phyloP scores from a whole-genome alignment of 1,284 basidiomycete species.

The Apiotrichum domesticum region DNA sequence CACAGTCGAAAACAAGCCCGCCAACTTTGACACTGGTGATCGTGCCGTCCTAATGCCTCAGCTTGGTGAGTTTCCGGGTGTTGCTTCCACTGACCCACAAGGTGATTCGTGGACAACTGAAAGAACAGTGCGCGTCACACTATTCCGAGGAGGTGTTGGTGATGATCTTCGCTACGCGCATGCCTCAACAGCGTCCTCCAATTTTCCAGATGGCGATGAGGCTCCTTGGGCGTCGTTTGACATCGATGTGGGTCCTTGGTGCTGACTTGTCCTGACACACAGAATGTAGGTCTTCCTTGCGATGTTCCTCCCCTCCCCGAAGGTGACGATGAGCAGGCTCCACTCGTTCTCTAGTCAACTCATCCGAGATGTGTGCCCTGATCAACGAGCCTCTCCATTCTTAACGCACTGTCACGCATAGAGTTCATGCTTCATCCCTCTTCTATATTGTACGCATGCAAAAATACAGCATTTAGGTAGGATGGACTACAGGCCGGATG shows the following conservation, averaged over 20 bases:
- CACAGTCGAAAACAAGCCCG: constrained; percentile 39
- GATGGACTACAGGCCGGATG: constrained; percentile 38
- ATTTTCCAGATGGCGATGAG: constrained; percentile 10
- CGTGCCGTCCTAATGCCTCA: constrained; percentile 46
- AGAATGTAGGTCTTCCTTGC: constrained; percentile 33
- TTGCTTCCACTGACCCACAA: constrained; percentile 4
- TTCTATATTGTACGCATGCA: too few species aligned
- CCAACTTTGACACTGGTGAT: constrained; percentile 44
- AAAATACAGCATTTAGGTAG: too few species aligned
- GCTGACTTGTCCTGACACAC: constrained; percentile 5
- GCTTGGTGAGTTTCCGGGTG: constrained; percentile 26
- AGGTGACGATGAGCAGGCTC: not conserved
- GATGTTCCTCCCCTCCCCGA: constrained; percentile 20
- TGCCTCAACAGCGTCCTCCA: constrained; percentile 14
- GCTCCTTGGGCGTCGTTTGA: constrained; percentile 37
- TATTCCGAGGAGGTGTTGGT: constrained; percentile 36
- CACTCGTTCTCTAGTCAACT: too few species aligned
- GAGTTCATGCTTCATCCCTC: not conserved
- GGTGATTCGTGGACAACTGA: constrained; percentile 43
- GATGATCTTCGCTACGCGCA: constrained; percentile 41
- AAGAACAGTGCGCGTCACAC: constrained; percentile 34
- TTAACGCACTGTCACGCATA: too few species aligned
- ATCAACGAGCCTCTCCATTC: not conserved
- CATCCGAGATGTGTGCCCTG: too few species aligned
- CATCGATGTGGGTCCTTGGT: constrained; percentile 31